These are phyloP conservation scores for Haberlea rhodopensis DNA, from an alignment of 257 asterid species.

Conservation along the genomic window DNA sequence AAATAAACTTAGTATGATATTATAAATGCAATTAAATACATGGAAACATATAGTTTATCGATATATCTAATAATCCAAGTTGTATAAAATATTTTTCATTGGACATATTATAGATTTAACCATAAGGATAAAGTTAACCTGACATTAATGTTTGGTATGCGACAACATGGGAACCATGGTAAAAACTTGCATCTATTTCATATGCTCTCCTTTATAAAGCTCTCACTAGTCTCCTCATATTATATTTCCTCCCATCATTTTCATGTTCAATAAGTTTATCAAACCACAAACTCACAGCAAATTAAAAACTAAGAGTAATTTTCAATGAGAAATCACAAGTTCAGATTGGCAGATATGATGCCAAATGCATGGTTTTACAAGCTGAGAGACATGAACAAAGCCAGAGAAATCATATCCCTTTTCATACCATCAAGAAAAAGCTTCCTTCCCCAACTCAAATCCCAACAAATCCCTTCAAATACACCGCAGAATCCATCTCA, in stretches of 20 bases:
- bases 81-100: neutral
- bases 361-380: too few relatives aligned
- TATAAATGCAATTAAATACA: too few relatives aligned
- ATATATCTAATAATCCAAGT: too few relatives aligned
- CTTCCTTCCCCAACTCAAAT: constrained; percentile 28
- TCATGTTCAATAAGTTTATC: constrained; percentile 3
- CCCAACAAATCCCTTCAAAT: constrained; percentile 49
- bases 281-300: neutral
- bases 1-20: too few relatives aligned
- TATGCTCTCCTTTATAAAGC: too few relatives aligned
- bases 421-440: constrained; percentile 34
- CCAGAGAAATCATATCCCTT: constrained; percentile 36
- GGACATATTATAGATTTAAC: too few relatives aligned
- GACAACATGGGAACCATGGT: neutral
- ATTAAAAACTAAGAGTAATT: neutral
- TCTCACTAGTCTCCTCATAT: too few relatives aligned
- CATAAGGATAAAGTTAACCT: neutral
- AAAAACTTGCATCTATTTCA: too few relatives aligned
- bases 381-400: too few relatives aligned
- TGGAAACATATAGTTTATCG: too few relatives aligned
- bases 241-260: constrained; percentile 25
- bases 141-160: too few relatives aligned
- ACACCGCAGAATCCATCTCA: constrained; percentile 39
- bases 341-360: too few relatives aligned
- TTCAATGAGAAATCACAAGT: constrained; percentile 80